phyloP scores from a whole-genome alignment of 345 rosid species.

The Brassica juncea region DNA sequence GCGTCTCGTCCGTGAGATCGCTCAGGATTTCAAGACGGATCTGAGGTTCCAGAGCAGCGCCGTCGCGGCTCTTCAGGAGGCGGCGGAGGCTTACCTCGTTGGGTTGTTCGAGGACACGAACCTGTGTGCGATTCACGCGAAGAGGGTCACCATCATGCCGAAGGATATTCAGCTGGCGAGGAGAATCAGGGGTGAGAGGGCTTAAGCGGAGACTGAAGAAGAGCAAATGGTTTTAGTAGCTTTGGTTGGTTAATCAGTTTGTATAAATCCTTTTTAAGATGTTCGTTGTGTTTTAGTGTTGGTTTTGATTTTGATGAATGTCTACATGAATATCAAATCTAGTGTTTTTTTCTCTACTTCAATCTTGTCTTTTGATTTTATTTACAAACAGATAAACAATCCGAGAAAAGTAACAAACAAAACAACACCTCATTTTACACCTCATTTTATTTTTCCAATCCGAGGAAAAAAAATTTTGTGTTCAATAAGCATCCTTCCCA shows the following conservation, averaged over 20 bases:
- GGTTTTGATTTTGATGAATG: not conserved
- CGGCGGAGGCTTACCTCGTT: conserved; percentile 57
- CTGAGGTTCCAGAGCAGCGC: conserved; percentile 65
- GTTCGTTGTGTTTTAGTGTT: not conserved
- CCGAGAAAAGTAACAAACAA: not conserved
- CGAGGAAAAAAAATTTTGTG: not conserved
- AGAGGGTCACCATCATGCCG: conserved; percentile 66
- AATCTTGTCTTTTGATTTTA: not conserved
- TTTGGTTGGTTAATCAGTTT: not conserved
- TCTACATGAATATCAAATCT: not conserved
- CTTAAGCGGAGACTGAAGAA: conserved; percentile 24
- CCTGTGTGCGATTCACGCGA: conserved; percentile 65
- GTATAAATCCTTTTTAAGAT: conserved; percentile 6
- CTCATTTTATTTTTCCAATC: not conserved
- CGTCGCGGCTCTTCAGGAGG: conserved; percentile 62
- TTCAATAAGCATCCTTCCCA: not conserved
- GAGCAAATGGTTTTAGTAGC: not conserved
- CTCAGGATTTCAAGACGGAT: conserved; percentile 68
- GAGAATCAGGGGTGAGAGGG: conserved; percentile 65
- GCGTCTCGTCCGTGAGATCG: conserved; percentile 53
- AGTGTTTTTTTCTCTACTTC: not conserved
- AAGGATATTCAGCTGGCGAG: conserved; percentile 62
- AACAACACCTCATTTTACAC: not conserved
- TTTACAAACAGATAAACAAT: not conserved
- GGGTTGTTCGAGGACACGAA: conserved; percentile 62